These are phyloP conservation scores for Xylaria longipes DNA, from an alignment of 495 filamentous ascomycete species.

Conservation along the genomic window DNA sequence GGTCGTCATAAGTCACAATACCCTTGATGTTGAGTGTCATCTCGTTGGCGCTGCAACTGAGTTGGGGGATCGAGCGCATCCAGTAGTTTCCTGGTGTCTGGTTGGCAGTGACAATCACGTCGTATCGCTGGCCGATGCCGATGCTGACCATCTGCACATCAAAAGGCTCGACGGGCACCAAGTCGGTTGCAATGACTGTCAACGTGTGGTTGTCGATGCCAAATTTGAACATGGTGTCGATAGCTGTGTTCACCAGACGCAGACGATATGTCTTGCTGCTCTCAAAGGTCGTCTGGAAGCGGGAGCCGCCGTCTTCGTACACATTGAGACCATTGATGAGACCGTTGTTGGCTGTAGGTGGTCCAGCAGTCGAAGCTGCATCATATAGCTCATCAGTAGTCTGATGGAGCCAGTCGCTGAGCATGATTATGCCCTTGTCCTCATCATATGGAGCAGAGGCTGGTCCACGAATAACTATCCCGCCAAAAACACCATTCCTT, in stretches of 20 bases:
- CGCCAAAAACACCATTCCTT: slow-evolving; percentile 55
- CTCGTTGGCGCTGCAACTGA: slow-evolving; percentile 52
- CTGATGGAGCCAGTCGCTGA: slow-evolving; percentile 57
- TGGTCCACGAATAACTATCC: slow-evolving; percentile 57
- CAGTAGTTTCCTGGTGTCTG: slow-evolving; percentile 61
- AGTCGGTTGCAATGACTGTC: slow-evolving; percentile 55
- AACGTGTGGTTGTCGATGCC: slow-evolving; percentile 58
- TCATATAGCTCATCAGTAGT: slow-evolving; percentile 47
- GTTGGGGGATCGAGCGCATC: slow-evolving; percentile 65
- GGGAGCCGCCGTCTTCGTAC: slow-evolving; percentile 44
- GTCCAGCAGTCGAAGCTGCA: slow-evolving; percentile 43
- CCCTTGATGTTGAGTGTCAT: slow-evolving; percentile 59
- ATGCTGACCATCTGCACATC: slow-evolving; percentile 53
- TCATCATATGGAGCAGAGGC: slow-evolving; percentile 57
- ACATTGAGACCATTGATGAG: slow-evolving; percentile 61
- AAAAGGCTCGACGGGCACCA: slow-evolving; percentile 57
- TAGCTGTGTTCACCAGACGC: slow-evolving; percentile 61
- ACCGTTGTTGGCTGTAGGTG: slow-evolving; percentile 51
- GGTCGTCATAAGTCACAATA: slow-evolving; percentile 60
- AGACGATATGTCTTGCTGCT: slow-evolving; percentile 57
- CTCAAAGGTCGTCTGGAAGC: slow-evolving; percentile 50
- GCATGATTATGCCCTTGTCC: slow-evolving; percentile 55
- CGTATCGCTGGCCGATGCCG: slow-evolving; percentile 72
- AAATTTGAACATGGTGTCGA: slow-evolving; percentile 57
- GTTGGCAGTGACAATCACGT: slow-evolving; percentile 67